These are phyloP conservation scores for Clitopilus hobsonii DNA, from an alignment of 768 basidiomycete species.

Conservation along the genomic window DNA sequence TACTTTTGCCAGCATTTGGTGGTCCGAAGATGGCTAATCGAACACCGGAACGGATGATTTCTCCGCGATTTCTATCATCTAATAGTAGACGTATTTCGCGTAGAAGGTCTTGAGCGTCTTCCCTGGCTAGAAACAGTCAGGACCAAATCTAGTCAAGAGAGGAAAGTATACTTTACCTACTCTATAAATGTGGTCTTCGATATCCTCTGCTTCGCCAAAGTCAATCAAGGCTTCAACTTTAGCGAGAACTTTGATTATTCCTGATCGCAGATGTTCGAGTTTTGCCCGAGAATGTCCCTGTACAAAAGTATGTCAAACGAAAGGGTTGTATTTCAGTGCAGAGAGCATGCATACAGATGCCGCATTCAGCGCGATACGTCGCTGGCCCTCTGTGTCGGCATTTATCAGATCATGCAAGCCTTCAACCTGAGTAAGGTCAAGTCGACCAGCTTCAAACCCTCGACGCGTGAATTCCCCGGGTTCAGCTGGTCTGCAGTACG, in stretches of 20 bases:
- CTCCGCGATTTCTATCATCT: slow-evolving; percentile 70
- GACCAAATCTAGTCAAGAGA: background rate
- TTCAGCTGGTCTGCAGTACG: slow-evolving; percentile 71
- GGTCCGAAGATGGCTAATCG: slow-evolving; percentile 87
- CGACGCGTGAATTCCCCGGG: slow-evolving; percentile 88
- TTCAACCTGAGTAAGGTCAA: slow-evolving; percentile 88
- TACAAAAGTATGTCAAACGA: background rate
- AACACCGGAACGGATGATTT: slow-evolving; percentile 79
- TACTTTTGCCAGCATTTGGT: slow-evolving; percentile 93
- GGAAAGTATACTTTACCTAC: slow-evolving; percentile 41
- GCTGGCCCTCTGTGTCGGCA: slow-evolving; percentile 82
- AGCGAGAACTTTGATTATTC: slow-evolving; percentile 71
- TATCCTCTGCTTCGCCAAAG: slow-evolving; percentile 88
- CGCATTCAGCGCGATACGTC: slow-evolving; percentile 64
- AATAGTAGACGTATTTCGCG: slow-evolving; percentile 51
- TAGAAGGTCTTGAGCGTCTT: slow-evolving; percentile 44
- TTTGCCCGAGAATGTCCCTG: slow-evolving; percentile 61
- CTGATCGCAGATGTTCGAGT: slow-evolving; percentile 59
- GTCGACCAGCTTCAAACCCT: slow-evolving; percentile 73
- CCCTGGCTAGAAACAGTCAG: slow-evolving; percentile 15
- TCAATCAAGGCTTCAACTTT: slow-evolving; percentile 87
- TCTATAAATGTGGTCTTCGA: slow-evolving; percentile 77
- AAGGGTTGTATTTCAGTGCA: background rate
- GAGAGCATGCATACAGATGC: slow-evolving; percentile 48
- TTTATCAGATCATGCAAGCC: slow-evolving; percentile 84